A percentile compares a stretch with the other conserved stretches of the same genome.
phyloP scores from a whole-genome alignment of 805 yeast genomes.

The Phaffomyces thermotolerans region DNA sequence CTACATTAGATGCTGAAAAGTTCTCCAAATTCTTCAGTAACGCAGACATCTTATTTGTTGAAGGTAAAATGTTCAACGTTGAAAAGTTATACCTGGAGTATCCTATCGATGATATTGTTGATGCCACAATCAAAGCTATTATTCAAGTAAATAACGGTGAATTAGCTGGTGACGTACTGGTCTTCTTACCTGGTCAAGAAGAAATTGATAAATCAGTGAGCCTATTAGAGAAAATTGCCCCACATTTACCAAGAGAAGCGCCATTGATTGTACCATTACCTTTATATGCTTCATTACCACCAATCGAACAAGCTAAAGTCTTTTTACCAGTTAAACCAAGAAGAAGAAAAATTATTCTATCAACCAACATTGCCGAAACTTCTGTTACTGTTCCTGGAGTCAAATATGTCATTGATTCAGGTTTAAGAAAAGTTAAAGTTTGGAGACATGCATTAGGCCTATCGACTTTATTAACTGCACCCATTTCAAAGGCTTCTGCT shows the following conservation, averaged over 20 bases:
- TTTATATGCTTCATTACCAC: slow-evolving; percentile 89
- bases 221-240: slow-evolving; percentile 51
- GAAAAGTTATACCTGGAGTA: slow-evolving; percentile 56
- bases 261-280: slow-evolving; percentile 77
- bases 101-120: slow-evolving; percentile 78
- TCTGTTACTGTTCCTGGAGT: slow-evolving; percentile 95
- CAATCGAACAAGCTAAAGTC: slow-evolving; percentile 73
- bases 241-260: slow-evolving; percentile 62
- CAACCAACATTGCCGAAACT: slow-evolving; percentile 97
- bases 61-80: slow-evolving; percentile 87
- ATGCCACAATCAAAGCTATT: slow-evolving; percentile 63
- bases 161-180: slow-evolving; percentile 77
- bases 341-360: slow-evolving; percentile 77
- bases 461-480: slow-evolving; percentile 86
- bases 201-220: slow-evolving; percentile 85
- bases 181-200: slow-evolving; percentile 94
- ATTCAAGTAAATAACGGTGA: slow-evolving; percentile 76
- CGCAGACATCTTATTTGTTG: slow-evolving; percentile 81
- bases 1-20: slow-evolving; percentile 87
- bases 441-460: slow-evolving; percentile 92
- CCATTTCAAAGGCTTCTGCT: slow-evolving; percentile 91
- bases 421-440: slow-evolving; percentile 85
- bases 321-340: slow-evolving; percentile 58
- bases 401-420: slow-evolving; percentile 86
- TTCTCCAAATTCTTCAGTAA: slow-evolving; percentile 70